Conservation (phyloP, 1,284 basidiomycete genomes). For the Puccinia horiana region DNA sequence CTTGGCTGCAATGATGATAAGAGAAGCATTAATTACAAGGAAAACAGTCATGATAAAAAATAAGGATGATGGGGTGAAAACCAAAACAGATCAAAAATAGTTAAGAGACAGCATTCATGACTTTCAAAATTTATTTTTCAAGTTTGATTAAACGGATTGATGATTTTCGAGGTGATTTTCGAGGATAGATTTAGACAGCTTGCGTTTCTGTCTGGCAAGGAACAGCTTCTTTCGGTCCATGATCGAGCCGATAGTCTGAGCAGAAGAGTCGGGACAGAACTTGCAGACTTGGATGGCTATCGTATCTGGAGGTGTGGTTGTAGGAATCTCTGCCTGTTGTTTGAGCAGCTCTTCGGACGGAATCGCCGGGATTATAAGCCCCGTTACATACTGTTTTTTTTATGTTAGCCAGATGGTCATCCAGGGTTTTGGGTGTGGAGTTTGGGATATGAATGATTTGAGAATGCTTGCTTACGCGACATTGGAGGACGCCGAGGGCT, state of each 20-base stretch:
- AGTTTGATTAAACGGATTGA: neutral
- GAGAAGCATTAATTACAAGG: too few species aligned
- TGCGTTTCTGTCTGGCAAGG: constrained; percentile 16
- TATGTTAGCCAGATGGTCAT: neutral
- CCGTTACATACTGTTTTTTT: constrained; percentile 17
- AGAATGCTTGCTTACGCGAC: constrained; percentile 10
- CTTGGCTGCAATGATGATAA: too few species aligned
- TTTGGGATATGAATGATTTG: neutral
- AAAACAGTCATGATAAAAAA: too few species aligned
- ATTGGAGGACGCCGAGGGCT: constrained; percentile 31
- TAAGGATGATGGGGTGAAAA: too few species aligned
- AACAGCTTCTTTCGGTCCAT: constrained; percentile 6
- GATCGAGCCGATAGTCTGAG: neutral
- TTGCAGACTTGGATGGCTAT: neutral
- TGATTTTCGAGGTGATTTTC: constrained; percentile 31
- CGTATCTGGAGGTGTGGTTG: neutral
- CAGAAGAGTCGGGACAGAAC: constrained; percentile 5
- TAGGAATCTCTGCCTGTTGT: neutral
- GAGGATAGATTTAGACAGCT: constrained; percentile 18
- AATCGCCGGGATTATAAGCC: constrained; percentile 23
- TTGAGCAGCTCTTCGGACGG: constrained; percentile 1
- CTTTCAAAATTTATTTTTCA: neutral
- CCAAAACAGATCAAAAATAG: too few species aligned
- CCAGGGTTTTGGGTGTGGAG: neutral
- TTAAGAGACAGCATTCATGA: neutral